Evolutionary conservation across 805 yeast genomes (phyloP).

Genomic region (Candida ipomoeae): DNA sequence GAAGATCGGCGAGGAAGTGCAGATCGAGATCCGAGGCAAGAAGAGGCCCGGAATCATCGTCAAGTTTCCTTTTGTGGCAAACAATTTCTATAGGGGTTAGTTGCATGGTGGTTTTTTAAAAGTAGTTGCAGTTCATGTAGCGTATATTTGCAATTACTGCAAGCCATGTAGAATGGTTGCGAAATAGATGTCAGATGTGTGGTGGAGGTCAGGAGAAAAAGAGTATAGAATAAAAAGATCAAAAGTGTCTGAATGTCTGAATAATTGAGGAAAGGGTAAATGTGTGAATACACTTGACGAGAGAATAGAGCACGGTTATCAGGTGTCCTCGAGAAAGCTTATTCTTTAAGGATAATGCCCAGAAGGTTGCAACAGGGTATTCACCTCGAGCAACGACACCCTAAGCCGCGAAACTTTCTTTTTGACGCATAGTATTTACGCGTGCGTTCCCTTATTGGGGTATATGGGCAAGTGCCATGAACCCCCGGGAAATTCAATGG

Average conservation of each 20-base stretch:
- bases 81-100: constrained; percentile 59
- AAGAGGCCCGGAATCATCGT: constrained; percentile 68
- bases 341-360: too few relatives aligned
- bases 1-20: constrained; percentile 69
- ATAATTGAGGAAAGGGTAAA: too few relatives aligned
- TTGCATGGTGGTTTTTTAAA: not conserved
- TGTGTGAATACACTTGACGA: too few relatives aligned
- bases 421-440: not conserved
- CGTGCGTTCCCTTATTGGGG: not conserved
- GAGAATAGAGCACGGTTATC: too few relatives aligned
- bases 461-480: too few relatives aligned
- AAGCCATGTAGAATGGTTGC: not conserved
- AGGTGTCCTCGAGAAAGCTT: too few relatives aligned
- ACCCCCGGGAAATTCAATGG: too few relatives aligned
- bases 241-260: too few relatives aligned
- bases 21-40: constrained; percentile 81
- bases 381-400: too few relatives aligned
- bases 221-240: too few relatives aligned
- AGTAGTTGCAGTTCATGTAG: not conserved
- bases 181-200: not conserved
- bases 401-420: not conserved
- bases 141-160: not conserved
- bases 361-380: too few relatives aligned
- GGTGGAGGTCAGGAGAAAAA: not conserved
- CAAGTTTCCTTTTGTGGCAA: constrained; percentile 80